Conservation (phyloP, 1,139 yeast species). For the Saccharomycopsis phalli region DNA sequence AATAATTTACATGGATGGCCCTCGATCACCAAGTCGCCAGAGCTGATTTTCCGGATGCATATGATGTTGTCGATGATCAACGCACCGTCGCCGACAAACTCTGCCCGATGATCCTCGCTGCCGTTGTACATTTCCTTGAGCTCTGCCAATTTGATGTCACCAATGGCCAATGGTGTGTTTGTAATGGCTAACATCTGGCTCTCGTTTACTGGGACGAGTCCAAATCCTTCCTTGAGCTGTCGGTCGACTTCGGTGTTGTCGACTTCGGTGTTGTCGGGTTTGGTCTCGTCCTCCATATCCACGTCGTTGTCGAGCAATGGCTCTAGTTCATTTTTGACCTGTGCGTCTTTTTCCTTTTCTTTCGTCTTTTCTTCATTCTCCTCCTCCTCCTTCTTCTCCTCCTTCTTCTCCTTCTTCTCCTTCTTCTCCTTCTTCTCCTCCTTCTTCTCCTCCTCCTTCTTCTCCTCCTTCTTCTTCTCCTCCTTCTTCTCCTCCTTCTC, state of each 20-base stretch:
- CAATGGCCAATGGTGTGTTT: slow-evolving; percentile 53
- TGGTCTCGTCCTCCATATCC: slow-evolving; percentile 23
- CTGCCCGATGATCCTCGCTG: slow-evolving; percentile 54
- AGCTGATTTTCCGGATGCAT: slow-evolving; percentile 67
- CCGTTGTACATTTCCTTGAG: slow-evolving; percentile 42
- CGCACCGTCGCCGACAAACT: slow-evolving; percentile 89
- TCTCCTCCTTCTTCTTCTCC: slow-evolving; percentile 19
- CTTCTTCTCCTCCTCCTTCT: slow-evolving; percentile 19
- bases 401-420: slow-evolving; percentile 15
- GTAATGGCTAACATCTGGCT: slow-evolving; percentile 13
- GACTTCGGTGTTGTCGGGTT: slow-evolving; percentile 24
- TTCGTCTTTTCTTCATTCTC: slow-evolving; percentile 22
- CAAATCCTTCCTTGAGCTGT: slow-evolving; percentile 8
- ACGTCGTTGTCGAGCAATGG: slow-evolving; percentile 19
- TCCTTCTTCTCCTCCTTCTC: slow-evolving; percentile 21
- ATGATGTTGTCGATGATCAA: slow-evolving; percentile 74
- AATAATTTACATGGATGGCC: slow-evolving; percentile 73
- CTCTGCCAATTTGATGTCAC: slow-evolving; percentile 81
- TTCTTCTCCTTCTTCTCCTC: slow-evolving; percentile 20
- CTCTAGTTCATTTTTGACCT: too few species aligned
- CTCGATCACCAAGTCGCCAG: slow-evolving; percentile 78
- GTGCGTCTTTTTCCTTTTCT: too few species aligned
- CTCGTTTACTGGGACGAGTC: slow-evolving; percentile 15
- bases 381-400: slow-evolving; percentile 19
- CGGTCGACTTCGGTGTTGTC: slow-evolving; percentile 9